Evolutionary conservation across 1,284 basidiomycete species (phyloP).

Genomic region (Laetiporus sulphureus): DNA sequence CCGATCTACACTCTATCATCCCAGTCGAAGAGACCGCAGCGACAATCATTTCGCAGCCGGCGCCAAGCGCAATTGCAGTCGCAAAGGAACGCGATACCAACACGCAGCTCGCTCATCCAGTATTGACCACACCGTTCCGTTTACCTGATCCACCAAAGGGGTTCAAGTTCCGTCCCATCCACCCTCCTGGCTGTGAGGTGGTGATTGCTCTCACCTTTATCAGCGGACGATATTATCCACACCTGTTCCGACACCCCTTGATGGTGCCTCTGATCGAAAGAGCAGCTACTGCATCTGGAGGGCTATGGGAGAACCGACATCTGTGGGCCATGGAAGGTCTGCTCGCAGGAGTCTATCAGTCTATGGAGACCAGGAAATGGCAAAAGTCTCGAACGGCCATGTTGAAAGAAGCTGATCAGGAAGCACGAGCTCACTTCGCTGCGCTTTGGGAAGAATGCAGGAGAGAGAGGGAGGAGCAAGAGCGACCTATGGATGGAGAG

Average conservation of each 20-base stretch:
- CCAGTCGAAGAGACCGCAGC: slow-evolving; percentile 12
- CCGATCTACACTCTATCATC: slow-evolving; percentile 24
- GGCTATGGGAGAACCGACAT: slow-evolving; percentile 35
- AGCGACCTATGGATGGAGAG: too few species aligned
- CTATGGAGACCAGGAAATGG: slow-evolving; percentile 54
- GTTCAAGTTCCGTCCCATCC: slow-evolving; percentile 63
- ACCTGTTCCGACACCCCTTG: slow-evolving; percentile 54
- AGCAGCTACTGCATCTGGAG: slow-evolving; percentile 31
- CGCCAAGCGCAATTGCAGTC: slow-evolving; percentile 4
- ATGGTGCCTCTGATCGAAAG: slow-evolving; percentile 34
- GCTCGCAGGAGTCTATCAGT: slow-evolving; percentile 53
- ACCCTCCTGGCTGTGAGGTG: slow-evolving; percentile 54
- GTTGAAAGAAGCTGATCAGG: slow-evolving; percentile 50
- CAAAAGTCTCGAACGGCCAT: slow-evolving; percentile 43
- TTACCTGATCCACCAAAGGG: slow-evolving; percentile 57
- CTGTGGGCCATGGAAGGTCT: slow-evolving; percentile 65
- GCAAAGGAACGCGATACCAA: slow-evolving; percentile 18
- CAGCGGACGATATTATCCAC: slow-evolving; percentile 70
- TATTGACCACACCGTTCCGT: slow-evolving; percentile 32
- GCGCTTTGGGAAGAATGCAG: slow-evolving; percentile 15
- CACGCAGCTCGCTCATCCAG: slow-evolving; percentile 33
- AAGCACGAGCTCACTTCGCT: slow-evolving; percentile 28
- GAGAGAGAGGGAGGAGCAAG: background rate
- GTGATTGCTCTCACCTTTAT: slow-evolving; percentile 60
- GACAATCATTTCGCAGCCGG: slow-evolving; percentile 13